Conservation (phyloP, 2,329 filamentous ascomycete genomes). For the Zopfia rhizophila region DNA sequence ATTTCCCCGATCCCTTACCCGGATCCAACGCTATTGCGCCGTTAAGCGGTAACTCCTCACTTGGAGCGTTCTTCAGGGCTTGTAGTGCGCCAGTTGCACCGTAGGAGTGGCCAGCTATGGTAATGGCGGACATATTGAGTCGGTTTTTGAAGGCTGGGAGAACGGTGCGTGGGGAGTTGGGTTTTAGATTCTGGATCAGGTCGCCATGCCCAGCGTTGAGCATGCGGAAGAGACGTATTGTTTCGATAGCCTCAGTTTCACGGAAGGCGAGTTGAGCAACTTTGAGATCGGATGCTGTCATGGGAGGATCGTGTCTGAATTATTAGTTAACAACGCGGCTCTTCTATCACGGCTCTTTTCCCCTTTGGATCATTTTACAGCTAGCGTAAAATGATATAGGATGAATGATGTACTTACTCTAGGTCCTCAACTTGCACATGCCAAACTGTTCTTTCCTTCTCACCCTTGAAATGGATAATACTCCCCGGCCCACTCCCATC, state of each 20-base stretch:
- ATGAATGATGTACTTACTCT: conserved; percentile 22
- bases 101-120: conserved; percentile 72
- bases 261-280: conserved; percentile 56
- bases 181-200: conserved; percentile 55
- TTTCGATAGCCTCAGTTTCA: conserved; percentile 59
- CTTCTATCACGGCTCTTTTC: too few species aligned
- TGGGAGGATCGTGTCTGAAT: conserved; percentile 38
- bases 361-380: not conserved
- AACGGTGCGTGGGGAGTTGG: conserved; percentile 59
- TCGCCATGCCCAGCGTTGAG: conserved; percentile 52
- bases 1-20: conserved; percentile 70
- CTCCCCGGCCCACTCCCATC: conserved; percentile 59
- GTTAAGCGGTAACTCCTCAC: conserved; percentile 58
- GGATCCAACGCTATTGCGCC: conserved; percentile 73
- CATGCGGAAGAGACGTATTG: conserved; percentile 52
- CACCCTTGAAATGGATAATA: conserved; percentile 50
- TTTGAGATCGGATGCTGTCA: conserved; percentile 51
- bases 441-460: conserved; percentile 47
- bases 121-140: conserved; percentile 65
- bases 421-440: conserved; percentile 51
- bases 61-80: conserved; percentile 63
- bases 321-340: conserved; percentile 17
- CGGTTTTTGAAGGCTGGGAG: conserved; percentile 61
- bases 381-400: conserved; percentile 1
- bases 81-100: conserved; percentile 73